Evolutionary conservation across 2,329 filamentous ascomycete species (phyloP).

Genomic region (Ascochyta lentis): DNA sequence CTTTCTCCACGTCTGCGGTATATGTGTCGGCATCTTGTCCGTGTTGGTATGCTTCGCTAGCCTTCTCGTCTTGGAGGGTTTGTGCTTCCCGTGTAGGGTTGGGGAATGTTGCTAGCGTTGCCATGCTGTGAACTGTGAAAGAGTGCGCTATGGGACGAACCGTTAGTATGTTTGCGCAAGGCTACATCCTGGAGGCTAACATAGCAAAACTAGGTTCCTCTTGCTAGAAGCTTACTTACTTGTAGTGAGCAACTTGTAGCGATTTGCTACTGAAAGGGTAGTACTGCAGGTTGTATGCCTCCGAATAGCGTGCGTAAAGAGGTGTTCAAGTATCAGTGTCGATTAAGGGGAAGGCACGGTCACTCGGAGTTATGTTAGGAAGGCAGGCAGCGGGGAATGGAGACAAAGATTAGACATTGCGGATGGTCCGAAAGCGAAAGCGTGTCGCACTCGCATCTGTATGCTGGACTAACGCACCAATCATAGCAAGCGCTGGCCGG

Average conservation of each 20-base stretch:
- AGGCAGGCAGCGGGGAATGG: conserved; percentile 1
- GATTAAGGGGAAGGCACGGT: not conserved
- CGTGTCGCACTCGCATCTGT: not conserved
- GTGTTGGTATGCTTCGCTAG: conserved; percentile 34
- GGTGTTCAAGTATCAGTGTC: not conserved
- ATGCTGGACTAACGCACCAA: not conserved
- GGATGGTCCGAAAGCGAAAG: conserved; percentile 11
- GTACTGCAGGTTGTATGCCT: not conserved
- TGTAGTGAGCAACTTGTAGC: not conserved
- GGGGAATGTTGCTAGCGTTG: conserved; percentile 26
- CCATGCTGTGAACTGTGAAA: conserved; percentile 23
- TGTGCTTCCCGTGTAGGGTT: conserved; percentile 27
- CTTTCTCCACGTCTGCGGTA: conserved; percentile 39
- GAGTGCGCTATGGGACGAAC: not conserved
- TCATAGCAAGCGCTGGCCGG: not conserved
- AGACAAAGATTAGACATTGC: not conserved
- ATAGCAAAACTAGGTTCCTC: no score
- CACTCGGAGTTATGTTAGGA: not conserved
- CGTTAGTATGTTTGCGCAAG: not conserved
- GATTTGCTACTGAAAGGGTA: not conserved
- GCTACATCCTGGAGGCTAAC: not conserved
- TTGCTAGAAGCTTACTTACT: not conserved
- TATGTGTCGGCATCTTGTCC: conserved; percentile 37
- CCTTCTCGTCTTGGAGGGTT: conserved; percentile 28
- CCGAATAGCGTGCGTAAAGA: not conserved